phyloP scores from a whole-genome alignment of 1,284 basidiomycete genomes.

The Porodaedalea pini region DNA sequence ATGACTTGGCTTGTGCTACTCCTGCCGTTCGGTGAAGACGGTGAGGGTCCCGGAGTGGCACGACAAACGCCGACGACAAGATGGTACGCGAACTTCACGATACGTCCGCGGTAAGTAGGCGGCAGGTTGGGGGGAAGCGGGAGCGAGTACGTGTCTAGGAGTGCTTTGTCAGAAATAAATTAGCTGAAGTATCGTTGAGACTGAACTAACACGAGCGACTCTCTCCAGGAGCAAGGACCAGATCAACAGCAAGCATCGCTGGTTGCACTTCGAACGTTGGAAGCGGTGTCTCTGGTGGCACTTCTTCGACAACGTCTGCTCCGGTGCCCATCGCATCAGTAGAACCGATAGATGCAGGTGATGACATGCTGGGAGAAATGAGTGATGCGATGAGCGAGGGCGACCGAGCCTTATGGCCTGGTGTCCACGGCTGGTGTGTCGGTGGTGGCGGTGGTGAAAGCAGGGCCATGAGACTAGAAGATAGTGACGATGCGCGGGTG shows the following conservation, averaged over 20 bases:
- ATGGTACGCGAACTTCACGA: conserved; percentile 85
- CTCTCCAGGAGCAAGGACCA: conserved; percentile 74
- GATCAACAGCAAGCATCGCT: conserved; percentile 80
- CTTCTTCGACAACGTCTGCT: conserved; percentile 36
- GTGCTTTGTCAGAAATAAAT: conserved; percentile 3
- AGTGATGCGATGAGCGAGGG: conserved; percentile 18
- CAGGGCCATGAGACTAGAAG: conserved; percentile 52
- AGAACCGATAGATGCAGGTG: conserved; percentile 6
- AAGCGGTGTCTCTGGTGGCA: conserved; percentile 64
- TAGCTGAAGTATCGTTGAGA: conserved; percentile 1
- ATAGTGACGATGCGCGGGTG: conserved; percentile 50
- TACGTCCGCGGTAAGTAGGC: conserved; percentile 84
- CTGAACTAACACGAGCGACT: conserved; percentile 69
- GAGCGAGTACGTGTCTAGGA: conserved; percentile 73
- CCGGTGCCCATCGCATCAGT: conserved; percentile 14
- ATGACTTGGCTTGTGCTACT: conserved; percentile 72
- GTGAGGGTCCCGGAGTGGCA: conserved; percentile 24
- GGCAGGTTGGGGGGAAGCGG: conserved; percentile 77
- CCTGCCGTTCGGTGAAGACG: neutral
- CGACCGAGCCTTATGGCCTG: conserved; percentile 16
- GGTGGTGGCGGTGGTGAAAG: conserved; percentile 39
- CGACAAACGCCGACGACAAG: conserved; percentile 85
- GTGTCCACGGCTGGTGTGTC: conserved; percentile 21
- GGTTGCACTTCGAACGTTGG: conserved; percentile 82
- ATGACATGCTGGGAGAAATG: conserved; percentile 16